A percentile compares a stretch with the other conserved stretches of the same genome.
phyloP scores from a whole-genome alignment of 805 yeast genomes.

The Saitoella complicata region DNA sequence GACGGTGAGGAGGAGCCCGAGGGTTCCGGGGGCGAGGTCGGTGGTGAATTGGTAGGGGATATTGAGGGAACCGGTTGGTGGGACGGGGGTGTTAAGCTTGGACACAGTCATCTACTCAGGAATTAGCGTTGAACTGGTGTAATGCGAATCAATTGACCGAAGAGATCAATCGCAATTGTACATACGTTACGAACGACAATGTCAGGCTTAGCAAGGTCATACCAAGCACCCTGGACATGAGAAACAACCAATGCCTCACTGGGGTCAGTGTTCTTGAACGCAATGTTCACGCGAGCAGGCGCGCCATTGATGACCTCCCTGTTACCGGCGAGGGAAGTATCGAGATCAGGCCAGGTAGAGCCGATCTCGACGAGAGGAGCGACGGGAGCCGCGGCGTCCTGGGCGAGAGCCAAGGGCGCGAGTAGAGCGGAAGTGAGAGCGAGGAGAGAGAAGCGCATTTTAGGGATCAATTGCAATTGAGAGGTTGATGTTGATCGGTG shows the following conservation, averaged over 20 bases:
- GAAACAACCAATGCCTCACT: conserved; percentile 6
- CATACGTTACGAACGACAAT: conserved; percentile 5
- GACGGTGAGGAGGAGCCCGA: neutral
- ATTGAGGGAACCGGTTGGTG: too few relatives aligned
- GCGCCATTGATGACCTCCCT: conserved; percentile 15
- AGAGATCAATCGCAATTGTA: conserved; percentile 6
- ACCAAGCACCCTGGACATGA: conserved; percentile 7
- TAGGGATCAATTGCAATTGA: too few relatives aligned
- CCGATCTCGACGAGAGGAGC: conserved; percentile 5
- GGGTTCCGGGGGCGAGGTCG: conserved; percentile 4
- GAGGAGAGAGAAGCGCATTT: too few relatives aligned
- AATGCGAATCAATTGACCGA: conserved; percentile 11
- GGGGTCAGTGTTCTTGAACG: conserved; percentile 8
- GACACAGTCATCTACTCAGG: neutral
- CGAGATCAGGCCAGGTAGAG: conserved; percentile 3
- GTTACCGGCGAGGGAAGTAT: conserved; percentile 14
- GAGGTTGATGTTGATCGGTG: too few relatives aligned
- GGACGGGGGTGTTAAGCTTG: too few relatives aligned
- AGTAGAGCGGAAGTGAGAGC: too few relatives aligned
- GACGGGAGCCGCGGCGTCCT: neutral
- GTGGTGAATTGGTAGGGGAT: neutral
- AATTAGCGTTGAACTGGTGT: neutral
- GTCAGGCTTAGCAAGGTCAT: conserved; percentile 10
- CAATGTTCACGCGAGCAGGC: conserved; percentile 16
- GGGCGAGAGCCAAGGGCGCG: too few relatives aligned